Percentiles rank a stretch among this genome's conserved stretches.
Conservation (phyloP, 345 rosid species). For the Pelargonium nanum region DNA sequence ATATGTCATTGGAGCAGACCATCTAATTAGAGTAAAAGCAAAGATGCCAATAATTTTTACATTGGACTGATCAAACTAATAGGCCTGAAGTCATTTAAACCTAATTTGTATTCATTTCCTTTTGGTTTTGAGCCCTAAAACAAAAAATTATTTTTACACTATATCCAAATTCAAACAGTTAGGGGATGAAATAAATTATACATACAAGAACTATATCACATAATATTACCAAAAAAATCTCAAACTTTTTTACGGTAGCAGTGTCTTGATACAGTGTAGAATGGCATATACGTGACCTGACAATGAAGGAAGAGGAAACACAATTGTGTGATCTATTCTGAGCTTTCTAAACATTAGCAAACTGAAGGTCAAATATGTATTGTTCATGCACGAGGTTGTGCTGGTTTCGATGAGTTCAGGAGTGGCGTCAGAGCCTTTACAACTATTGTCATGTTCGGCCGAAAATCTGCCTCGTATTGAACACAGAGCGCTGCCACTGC, state of each 20-base stretch:
- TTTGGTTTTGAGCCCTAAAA: too few relatives aligned
- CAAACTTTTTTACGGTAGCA: background rate
- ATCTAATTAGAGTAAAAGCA: too few relatives aligned
- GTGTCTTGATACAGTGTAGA: background rate
- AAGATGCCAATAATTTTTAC: too few relatives aligned
- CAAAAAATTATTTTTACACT: too few relatives aligned
- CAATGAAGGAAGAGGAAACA: background rate
- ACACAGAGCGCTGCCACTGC: background rate
- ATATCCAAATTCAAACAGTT: too few relatives aligned
- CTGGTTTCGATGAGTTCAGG: background rate
- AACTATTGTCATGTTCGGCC: background rate
- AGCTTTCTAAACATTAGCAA: background rate
- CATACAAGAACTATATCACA: background rate
- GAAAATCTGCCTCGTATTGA: background rate
- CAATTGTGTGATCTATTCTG: background rate
- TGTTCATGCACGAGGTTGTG: background rate
- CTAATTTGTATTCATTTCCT: too few relatives aligned
- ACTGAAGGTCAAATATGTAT: background rate
- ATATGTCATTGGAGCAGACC: too few relatives aligned
- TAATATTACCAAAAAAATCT: background rate
- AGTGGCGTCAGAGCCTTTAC: background rate
- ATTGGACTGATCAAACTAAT: too few relatives aligned
- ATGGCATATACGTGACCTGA: background rate
- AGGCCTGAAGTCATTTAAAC: too few relatives aligned
- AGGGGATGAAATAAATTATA: too few relatives aligned